These are phyloP conservation scores for Microdochium trichocladiopsis DNA, from an alignment of 2,329 filamentous ascomycete species.

Conservation along the genomic window DNA sequence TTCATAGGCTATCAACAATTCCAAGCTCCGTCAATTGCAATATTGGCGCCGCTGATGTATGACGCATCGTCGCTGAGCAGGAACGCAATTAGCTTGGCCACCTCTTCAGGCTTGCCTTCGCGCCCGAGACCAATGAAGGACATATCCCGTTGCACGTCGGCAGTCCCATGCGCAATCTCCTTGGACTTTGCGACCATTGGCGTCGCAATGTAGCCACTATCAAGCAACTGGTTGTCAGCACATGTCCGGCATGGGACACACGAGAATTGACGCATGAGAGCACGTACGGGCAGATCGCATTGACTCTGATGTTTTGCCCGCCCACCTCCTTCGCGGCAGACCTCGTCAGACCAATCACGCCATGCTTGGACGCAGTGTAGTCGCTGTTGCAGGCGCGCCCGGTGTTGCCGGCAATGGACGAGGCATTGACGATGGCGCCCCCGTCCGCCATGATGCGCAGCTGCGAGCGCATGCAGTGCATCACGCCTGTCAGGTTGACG, in stretches of 20 bases:
- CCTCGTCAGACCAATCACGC: slow-evolving; percentile 19
- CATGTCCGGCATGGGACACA: neutral
- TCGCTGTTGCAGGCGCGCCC: slow-evolving; percentile 22
- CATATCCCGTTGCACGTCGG: slow-evolving; percentile 6
- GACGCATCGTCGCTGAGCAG: slow-evolving; percentile 22
- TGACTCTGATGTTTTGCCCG: slow-evolving; percentile 14
- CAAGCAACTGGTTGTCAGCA: neutral
- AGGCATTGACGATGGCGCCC: slow-evolving; percentile 39
- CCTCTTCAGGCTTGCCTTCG: slow-evolving; percentile 18
- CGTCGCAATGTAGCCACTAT: slow-evolving; percentile 19
- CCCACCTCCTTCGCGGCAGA: slow-evolving; percentile 22
- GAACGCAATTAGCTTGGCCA: slow-evolving; percentile 25
- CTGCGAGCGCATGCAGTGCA: slow-evolving; percentile 20
- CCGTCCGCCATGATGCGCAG: slow-evolving; percentile 24
- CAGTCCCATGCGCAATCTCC: slow-evolving; percentile 6
- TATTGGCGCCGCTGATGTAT: slow-evolving; percentile 15
- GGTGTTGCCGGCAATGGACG: slow-evolving; percentile 21
- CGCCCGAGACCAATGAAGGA: slow-evolving; percentile 11
- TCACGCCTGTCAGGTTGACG: slow-evolving; percentile 19
- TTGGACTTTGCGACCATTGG: slow-evolving; percentile 12
- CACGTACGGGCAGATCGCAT: slow-evolving; percentile 20
- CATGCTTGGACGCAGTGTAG: slow-evolving; percentile 22
- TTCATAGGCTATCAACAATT: slow-evolving; percentile 12
- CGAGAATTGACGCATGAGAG: too few species aligned
- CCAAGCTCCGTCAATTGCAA: slow-evolving; percentile 19